These are phyloP conservation scores for Stenocarpella maydis DNA, from an alignment of 2,329 filamentous ascomycete genomes.

Conservation along the genomic window DNA sequence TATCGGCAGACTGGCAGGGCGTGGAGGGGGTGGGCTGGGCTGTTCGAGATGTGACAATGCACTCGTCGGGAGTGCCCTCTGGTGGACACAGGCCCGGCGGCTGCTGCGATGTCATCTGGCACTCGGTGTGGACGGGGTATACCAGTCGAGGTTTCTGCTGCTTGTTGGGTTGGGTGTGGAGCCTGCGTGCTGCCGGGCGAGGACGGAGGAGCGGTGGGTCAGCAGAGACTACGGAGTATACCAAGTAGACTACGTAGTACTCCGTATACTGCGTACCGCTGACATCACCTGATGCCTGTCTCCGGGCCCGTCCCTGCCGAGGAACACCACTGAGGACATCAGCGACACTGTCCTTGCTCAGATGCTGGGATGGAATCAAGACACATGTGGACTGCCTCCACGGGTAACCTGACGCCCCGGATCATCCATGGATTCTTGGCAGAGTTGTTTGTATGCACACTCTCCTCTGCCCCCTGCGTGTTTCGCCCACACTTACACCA, in stretches of 20 bases:
- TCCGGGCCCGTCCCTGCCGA: no score
- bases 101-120: constrained; percentile 15
- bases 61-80: not conserved
- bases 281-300: no score
- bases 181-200: not conserved
- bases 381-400: not conserved
- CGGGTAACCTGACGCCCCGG: no score
- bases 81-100: constrained; percentile 22
- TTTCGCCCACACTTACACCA: not conserved
- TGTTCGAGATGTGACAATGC: constrained; percentile 23
- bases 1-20: not conserved
- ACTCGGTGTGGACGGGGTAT: constrained; percentile 13
- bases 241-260: no score
- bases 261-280: no score
- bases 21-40: constrained; percentile 8
- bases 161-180: not conserved
- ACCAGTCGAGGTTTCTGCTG: no score
- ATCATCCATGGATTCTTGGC: not conserved
- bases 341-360: not conserved
- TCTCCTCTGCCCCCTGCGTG: no score
- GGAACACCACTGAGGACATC: no score
- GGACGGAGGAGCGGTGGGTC: no score
- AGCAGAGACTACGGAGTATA: no score
- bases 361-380: not conserved
- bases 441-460: no score